Evolutionary conservation across 129 eudicot genomes (phyloP).

Genomic region (Ambrosia trifida): DNA sequence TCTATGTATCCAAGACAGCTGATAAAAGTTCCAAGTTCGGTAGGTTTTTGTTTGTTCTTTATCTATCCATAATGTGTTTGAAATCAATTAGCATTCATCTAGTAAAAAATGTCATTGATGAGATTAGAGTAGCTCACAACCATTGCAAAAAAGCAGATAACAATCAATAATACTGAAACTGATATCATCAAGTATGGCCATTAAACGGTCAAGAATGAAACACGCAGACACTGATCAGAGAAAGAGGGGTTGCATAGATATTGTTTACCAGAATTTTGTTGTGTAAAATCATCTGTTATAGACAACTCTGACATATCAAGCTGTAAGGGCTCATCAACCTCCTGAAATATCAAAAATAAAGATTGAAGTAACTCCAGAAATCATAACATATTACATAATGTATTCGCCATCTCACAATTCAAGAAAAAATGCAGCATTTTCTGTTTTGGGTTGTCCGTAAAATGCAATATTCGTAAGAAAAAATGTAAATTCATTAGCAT

Average conservation of each 20-base stretch:
- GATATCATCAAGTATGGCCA: background rate
- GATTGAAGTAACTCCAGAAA: background rate
- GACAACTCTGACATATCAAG: slow-evolving; percentile 84
- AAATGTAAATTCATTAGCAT: background rate
- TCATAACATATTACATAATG: background rate
- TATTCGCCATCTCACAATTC: no score
- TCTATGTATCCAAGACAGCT: background rate
- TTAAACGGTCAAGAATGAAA: slow-evolving; percentile 1
- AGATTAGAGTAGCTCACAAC: background rate
- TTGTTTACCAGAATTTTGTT: slow-evolving; percentile 58
- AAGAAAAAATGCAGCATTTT: no score
- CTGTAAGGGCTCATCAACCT: slow-evolving; percentile 93
- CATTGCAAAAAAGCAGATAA: background rate
- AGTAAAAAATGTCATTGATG: background rate
- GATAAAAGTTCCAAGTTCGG: background rate
- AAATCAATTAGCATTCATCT: slow-evolving; percentile 1
- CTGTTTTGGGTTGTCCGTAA: no score
- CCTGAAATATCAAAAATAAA: slow-evolving; percentile 48
- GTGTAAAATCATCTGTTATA: slow-evolving; percentile 62
- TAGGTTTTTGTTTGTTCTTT: slow-evolving; percentile 16
- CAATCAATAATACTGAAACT: background rate
- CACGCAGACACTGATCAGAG: background rate
- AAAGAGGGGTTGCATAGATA: background rate
- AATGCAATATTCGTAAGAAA: no score
- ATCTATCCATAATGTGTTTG: background rate